These are phyloP conservation scores for Phalaenopsis equestris DNA, from an alignment of 106 monocot genomes.

Conservation along the genomic window DNA sequence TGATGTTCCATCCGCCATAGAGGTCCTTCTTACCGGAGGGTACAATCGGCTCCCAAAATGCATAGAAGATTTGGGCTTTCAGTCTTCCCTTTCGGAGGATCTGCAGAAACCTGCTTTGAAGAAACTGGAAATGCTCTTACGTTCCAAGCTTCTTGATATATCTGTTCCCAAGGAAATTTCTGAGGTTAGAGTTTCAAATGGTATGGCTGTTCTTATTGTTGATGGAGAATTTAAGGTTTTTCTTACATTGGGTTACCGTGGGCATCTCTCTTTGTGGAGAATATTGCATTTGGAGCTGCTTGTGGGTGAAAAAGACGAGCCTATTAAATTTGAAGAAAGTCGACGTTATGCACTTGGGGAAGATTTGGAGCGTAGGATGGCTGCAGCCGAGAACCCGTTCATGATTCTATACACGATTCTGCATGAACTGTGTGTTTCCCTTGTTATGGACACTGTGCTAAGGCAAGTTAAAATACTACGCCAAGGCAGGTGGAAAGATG, in stretches of 20 bases:
- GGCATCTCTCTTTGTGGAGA: constrained; percentile 83
- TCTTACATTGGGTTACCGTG: constrained; percentile 90
- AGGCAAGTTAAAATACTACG: constrained; percentile 79
- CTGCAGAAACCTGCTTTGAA: constrained; percentile 65
- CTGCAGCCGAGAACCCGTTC: constrained; percentile 81
- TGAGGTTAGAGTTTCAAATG: constrained; percentile 59
- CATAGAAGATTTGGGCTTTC: constrained; percentile 74
- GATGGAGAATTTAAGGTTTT: constrained; percentile 89
- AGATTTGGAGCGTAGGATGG: constrained; percentile 95
- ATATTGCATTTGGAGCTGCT: constrained; percentile 90
- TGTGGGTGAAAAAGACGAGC: constrained; percentile 74
- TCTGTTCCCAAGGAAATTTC: constrained; percentile 78
- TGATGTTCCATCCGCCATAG: constrained; percentile 94
- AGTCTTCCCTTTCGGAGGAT: constrained; percentile 44
- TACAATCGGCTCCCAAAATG: constrained; percentile 80
- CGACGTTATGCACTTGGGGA: constrained; percentile 84
- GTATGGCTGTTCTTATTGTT: constrained; percentile 59
- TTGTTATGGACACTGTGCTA: constrained; percentile 95
- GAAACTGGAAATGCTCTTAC: constrained; percentile 65
- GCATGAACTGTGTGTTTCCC: constrained; percentile 81
- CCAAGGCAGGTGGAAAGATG: constrained; percentile 90
- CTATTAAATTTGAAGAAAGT: constrained; percentile 78
- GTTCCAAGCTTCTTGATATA: constrained; percentile 77
- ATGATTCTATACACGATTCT: constrained; percentile 70
- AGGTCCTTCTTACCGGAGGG: constrained; percentile 74